Conservation (phyloP, 257 asterid genomes). For the Capsicum pubescens region DNA sequence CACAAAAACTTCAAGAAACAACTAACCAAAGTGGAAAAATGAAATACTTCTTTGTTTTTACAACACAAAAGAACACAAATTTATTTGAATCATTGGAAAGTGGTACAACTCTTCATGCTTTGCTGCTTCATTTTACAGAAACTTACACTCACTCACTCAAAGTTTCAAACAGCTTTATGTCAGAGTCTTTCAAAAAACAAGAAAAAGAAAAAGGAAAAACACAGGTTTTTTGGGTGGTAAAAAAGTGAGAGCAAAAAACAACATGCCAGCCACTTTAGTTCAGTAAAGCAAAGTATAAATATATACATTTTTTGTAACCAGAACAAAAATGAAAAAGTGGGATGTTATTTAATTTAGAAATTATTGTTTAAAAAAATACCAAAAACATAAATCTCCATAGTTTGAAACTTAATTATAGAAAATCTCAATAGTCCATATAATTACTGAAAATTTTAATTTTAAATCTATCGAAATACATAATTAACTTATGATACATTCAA, state of each 20-base stretch:
- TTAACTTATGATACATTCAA: too few relatives aligned
- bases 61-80: background rate
- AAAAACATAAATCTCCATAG: too few relatives aligned
- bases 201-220: background rate
- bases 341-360: background rate
- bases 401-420: too few relatives aligned
- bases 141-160: slow-evolving; percentile 35
- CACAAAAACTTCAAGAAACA: slow-evolving; percentile 26
- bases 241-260: slow-evolving; percentile 47
- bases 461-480: too few relatives aligned
- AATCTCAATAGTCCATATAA: too few relatives aligned
- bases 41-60: background rate
- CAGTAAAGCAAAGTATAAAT: slow-evolving; percentile 61
- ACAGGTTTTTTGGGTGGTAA: slow-evolving; percentile 50
- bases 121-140: slow-evolving; percentile 28
- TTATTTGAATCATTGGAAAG: slow-evolving; percentile 25
- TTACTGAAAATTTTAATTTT: too few relatives aligned
- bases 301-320: background rate
- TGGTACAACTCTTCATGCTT: slow-evolving; percentile 37
- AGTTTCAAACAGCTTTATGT: slow-evolving; percentile 35
- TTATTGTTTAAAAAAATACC: too few relatives aligned
- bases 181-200: slow-evolving; percentile 33
- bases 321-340: background rate
- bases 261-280: slow-evolving; percentile 67
- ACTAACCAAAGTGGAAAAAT: background rate